Conservation (phyloP, 345 rosid species). For the Alliaria petiolata region DNA sequence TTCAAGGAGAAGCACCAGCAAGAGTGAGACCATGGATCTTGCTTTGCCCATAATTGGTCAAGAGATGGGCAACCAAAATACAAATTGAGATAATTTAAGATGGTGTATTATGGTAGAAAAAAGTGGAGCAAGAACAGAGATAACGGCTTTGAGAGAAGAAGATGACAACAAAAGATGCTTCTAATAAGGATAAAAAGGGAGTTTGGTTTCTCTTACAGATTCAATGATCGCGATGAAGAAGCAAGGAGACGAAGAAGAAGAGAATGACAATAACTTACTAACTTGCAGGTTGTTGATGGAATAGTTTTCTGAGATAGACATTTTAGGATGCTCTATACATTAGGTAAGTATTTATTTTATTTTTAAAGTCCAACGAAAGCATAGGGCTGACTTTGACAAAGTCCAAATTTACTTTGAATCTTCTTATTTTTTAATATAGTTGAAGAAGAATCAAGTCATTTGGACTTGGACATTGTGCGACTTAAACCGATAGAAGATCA, state of each 20-base stretch:
- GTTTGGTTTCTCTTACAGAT: background rate
- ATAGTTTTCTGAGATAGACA: background rate
- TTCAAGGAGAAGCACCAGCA: background rate
- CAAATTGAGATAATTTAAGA: background rate
- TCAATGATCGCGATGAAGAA: background rate
- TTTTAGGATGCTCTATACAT: background rate
- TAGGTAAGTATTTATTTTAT: background rate
- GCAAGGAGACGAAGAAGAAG: background rate
- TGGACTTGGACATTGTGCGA: background rate
- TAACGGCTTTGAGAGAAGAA: background rate
- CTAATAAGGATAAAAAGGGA: background rate
- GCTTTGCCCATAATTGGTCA: background rate
- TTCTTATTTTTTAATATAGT: background rate
- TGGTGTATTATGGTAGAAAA: background rate
- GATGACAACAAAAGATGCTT: background rate
- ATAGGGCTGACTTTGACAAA: constrained; percentile 22
- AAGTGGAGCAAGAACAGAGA: background rate
- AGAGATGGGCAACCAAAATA: background rate
- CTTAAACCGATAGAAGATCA: background rate
- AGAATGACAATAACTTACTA: background rate
- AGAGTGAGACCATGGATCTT: background rate
- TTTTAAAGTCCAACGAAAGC: background rate
- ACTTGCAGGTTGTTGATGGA: background rate
- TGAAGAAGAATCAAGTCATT: background rate
- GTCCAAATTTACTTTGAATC: constrained; percentile 4